Conservation (phyloP, 192 early-diverging fungal genomes). For the Coemansia sp. region DNA sequence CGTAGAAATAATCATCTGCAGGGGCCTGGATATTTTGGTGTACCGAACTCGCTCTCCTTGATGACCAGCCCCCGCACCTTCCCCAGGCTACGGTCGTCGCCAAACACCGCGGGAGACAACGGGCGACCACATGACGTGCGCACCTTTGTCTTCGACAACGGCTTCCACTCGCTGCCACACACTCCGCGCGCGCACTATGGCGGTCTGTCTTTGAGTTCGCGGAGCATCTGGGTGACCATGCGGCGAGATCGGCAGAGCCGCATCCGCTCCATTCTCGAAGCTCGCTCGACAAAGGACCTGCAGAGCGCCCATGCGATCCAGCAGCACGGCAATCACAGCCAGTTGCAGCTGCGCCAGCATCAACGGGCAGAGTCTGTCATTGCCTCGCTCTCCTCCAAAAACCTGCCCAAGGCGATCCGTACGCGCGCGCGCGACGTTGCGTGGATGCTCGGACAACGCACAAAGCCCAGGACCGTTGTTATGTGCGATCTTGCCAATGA, state of each 20-base stretch:
- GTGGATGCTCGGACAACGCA: slow-evolving; percentile 38
- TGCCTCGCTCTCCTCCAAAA: slow-evolving; percentile 19
- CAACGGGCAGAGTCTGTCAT: slow-evolving; percentile 3
- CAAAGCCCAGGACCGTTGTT: slow-evolving; percentile 13
- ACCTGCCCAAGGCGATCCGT: slow-evolving; percentile 27
- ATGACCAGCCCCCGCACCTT: slow-evolving; percentile 33
- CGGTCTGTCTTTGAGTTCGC: slow-evolving; percentile 9
- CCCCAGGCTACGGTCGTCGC: slow-evolving; percentile 38
- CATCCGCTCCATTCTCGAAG: slow-evolving; percentile 28
- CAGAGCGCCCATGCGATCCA: slow-evolving; percentile 3
- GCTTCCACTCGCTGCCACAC: slow-evolving; percentile 33
- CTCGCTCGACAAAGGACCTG: slow-evolving; percentile 11
- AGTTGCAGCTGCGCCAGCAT: slow-evolving; percentile 1
- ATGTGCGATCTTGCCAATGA: slow-evolving; percentile 33
- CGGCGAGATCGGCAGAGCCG: slow-evolving; percentile 38
- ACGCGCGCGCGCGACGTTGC: slow-evolving; percentile 38
- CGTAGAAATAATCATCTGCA: neutral
- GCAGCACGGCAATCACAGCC: neutral
- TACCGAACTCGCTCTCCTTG: neutral
- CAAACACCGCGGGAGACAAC: slow-evolving; percentile 9
- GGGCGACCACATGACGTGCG: slow-evolving; percentile 9
- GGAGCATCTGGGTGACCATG: slow-evolving; percentile 29
- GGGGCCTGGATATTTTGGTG: neutral
- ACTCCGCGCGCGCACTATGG: slow-evolving; percentile 24
- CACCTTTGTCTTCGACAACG: slow-evolving; percentile 15